A percentile compares a stretch with the other conserved stretches of the same genome.
phyloP scores from a whole-genome alignment of 495 filamentous ascomycete genomes.

The Astrocystis sublimbata region DNA sequence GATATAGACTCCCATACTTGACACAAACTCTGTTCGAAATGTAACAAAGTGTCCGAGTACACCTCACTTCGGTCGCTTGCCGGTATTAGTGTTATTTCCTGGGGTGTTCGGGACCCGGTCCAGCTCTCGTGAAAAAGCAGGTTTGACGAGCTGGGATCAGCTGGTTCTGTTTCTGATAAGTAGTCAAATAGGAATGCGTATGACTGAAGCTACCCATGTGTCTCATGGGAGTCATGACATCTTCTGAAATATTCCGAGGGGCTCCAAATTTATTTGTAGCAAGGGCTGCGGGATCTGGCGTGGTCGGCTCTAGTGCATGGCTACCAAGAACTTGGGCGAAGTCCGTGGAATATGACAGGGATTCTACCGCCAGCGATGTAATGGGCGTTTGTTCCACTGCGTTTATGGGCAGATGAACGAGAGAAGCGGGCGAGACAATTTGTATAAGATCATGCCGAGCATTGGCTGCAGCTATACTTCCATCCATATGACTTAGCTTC shows the following conservation, averaged over 20 bases:
- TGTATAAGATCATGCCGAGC: neutral
- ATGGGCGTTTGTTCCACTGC: neutral
- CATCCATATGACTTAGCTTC: neutral
- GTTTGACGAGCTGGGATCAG: neutral
- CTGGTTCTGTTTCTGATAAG: neutral
- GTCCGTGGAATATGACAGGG: neutral
- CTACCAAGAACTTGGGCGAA: neutral
- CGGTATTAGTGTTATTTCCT: neutral
- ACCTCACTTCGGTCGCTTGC: neutral
- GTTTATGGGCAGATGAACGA: neutral
- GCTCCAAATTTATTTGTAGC: neutral
- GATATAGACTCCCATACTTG: neutral
- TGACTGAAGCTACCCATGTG: neutral
- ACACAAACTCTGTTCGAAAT: neutral
- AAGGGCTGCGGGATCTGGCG: neutral
- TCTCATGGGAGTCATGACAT: neutral
- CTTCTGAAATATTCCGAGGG: neutral
- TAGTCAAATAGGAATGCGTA: neutral
- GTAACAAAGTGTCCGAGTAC: neutral
- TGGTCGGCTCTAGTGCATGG: neutral
- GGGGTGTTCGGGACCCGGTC: neutral
- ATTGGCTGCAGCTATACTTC: neutral
- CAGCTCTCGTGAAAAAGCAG: neutral
- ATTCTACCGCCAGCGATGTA: neutral
- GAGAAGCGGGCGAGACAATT: neutral